These are phyloP conservation scores for Calonectria fujianensis DNA, from an alignment of 2,329 filamentous ascomycete species.

Conservation along the genomic window DNA sequence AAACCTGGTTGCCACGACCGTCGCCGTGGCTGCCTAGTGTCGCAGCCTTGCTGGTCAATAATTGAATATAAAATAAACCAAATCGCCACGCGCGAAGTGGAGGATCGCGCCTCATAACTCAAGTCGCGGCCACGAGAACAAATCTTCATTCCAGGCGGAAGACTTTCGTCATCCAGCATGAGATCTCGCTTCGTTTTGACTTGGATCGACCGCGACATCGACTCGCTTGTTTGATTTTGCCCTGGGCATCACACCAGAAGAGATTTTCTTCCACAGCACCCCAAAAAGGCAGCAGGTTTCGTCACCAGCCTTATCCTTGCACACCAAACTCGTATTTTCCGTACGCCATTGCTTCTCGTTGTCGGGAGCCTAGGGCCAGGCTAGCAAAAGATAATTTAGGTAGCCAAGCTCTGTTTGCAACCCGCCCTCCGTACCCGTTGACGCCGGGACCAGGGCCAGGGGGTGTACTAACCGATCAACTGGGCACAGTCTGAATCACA, in stretches of 20 bases:
- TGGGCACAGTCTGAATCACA: conserved; percentile 55
- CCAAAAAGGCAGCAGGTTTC: conserved; percentile 41
- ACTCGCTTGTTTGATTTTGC: conserved; percentile 20
- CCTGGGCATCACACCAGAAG: conserved; percentile 39
- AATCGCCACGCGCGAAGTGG: conserved; percentile 6
- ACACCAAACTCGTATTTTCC: conserved; percentile 53
- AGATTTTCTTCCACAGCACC: not conserved
- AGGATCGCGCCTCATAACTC: conserved; percentile 41
- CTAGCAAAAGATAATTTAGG: conserved; percentile 21
- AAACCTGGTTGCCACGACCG: conserved; percentile 7
- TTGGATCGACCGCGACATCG: conserved; percentile 31
- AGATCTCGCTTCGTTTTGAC: conserved; percentile 6
- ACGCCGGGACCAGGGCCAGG: conserved; percentile 40
- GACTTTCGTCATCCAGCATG: conserved; percentile 33
- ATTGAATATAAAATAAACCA: conserved; percentile 43
- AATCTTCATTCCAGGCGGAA: conserved; percentile 50
- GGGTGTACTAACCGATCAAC: conserved; percentile 50
- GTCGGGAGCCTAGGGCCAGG: conserved; percentile 26
- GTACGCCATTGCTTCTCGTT: conserved; percentile 34
- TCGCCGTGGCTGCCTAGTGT: conserved; percentile 26
- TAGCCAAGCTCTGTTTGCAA: conserved; percentile 32
- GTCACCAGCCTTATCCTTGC: conserved; percentile 42
- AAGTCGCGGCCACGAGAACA: not conserved
- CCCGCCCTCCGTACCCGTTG: conserved; percentile 34
- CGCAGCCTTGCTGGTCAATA: conserved; percentile 38